Conservation (phyloP, 805 yeast genomes). For the Metschnikowia cerradonensis region DNA sequence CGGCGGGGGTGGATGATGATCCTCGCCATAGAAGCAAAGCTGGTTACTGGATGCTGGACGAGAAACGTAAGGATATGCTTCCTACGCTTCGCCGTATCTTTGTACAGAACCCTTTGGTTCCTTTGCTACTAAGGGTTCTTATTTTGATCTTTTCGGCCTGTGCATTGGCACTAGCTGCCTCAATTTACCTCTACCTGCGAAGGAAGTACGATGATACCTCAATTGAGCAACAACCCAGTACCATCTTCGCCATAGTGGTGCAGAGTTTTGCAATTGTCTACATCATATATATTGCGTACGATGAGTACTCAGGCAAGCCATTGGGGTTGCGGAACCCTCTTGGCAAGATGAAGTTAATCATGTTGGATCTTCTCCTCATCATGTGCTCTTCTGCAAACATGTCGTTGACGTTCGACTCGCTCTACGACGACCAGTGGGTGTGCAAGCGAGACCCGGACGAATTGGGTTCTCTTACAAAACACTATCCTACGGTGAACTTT, state of each 20-base stretch:
- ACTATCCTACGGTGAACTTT: conserved; percentile 35
- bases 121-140: conserved; percentile 61
- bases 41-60: conserved; percentile 65
- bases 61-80: conserved; percentile 57
- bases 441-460: conserved; percentile 33
- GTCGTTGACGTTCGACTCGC: conserved; percentile 78
- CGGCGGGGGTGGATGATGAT: conserved; percentile 13
- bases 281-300: conserved; percentile 76
- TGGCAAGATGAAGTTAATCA: conserved; percentile 74
- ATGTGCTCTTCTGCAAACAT: conserved; percentile 86
- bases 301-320: conserved; percentile 90
- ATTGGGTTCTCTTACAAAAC: conserved; percentile 16
- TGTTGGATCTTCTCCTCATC: conserved; percentile 81
- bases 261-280: conserved; percentile 76
- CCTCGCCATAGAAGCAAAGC: conserved; percentile 49
- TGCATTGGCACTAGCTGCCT: conserved; percentile 69
- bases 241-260: conserved; percentile 88
- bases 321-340: conserved; percentile 82
- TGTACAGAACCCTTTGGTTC: conserved; percentile 74
- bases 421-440: conserved; percentile 81
- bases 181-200: conserved; percentile 46
- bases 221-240: conserved; percentile 76
- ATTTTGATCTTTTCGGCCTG: conserved; percentile 51
- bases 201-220: conserved; percentile 29
- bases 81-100: conserved; percentile 59